phyloP scores from a whole-genome alignment of 345 rosid genomes.

The Jatropha curcas region DNA sequence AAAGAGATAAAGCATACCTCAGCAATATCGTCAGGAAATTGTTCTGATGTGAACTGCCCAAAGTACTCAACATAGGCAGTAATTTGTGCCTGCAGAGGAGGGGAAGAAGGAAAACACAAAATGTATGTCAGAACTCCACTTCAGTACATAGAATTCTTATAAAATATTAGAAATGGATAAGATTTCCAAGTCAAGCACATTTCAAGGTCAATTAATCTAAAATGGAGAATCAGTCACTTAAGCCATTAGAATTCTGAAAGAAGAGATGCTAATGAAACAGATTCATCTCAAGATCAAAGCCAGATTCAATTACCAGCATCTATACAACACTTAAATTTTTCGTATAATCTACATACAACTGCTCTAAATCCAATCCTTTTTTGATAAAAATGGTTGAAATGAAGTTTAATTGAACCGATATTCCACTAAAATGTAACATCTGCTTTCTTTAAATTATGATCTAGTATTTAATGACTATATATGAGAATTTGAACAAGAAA shows the following conservation, averaged over 20 bases:
- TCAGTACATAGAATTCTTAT: background rate
- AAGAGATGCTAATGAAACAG: background rate
- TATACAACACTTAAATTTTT: background rate
- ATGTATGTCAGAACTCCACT: conserved; percentile 1
- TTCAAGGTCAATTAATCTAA: background rate
- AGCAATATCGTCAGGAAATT: conserved; percentile 88
- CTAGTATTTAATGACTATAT: background rate
- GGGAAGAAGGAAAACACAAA: background rate
- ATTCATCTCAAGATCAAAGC: background rate
- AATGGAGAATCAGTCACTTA: background rate
- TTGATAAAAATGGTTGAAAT: background rate
- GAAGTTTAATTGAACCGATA: background rate
- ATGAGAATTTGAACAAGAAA: background rate
- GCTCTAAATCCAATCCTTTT: background rate
- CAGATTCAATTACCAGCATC: background rate
- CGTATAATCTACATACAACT: background rate
- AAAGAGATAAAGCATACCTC: conserved; percentile 54
- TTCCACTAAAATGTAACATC: background rate
- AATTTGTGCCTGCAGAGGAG: conserved; percentile 65
- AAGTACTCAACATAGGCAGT: conserved; percentile 92
- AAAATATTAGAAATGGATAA: background rate
- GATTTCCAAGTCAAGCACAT: background rate
- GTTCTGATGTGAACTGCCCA: conserved; percentile 90
- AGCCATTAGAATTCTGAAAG: background rate
- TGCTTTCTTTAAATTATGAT: background rate